Evolutionary conservation across 768 basidiomycete species (phyloP), one percentile per base, ranked within the genome.

Genomic region (Strobilomyces echinocephalus): DNA sequence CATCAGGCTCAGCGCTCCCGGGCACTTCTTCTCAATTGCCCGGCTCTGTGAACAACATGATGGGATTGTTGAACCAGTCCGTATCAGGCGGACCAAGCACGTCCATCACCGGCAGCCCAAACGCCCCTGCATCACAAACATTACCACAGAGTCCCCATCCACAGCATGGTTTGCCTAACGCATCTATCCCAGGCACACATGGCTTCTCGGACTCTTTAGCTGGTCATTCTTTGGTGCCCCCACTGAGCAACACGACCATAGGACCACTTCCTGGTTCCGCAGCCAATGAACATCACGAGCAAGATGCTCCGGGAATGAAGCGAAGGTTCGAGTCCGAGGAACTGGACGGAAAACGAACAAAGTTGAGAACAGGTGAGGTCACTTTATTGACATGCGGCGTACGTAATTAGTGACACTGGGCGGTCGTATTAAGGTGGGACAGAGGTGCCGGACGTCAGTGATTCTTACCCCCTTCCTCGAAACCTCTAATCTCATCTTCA

Each of bases 321-420:
- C 78, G 89, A 56, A 90, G 89, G 67, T 72, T 85, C 57, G 83
- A 84, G 45, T 74, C 76, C 16, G 84, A 83, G 49, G 86, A 87
- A 54, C 70, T 70, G 28, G 85, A 88, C 44, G 76, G 71, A 44
- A 92, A 92, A 68, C 79, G 89, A 60, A 82, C 71, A 46, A 79
- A 86, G 60, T 79, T 84, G 69, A 90, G 83, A 72, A 88, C 78
- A 61, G 87, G 89, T 87, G 57, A 66, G 81, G 64, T 52, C 55
- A 30, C 41, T 60, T 59, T 60, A 45, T 62, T 68, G 46, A 62
- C 44, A 52, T 65, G 59, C 49, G 57, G 34, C 40, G 48, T 61
- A 58, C 60, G 57, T 62, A 68, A 63, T 65, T 38, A 31, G 52
- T 59, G 64, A 65, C 55, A 52, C 53, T 60, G 58, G 49, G 52